Evolutionary conservation across 495 filamentous ascomycete species (phyloP).

Genomic region (Hypoxylon lienhwacheense): DNA sequence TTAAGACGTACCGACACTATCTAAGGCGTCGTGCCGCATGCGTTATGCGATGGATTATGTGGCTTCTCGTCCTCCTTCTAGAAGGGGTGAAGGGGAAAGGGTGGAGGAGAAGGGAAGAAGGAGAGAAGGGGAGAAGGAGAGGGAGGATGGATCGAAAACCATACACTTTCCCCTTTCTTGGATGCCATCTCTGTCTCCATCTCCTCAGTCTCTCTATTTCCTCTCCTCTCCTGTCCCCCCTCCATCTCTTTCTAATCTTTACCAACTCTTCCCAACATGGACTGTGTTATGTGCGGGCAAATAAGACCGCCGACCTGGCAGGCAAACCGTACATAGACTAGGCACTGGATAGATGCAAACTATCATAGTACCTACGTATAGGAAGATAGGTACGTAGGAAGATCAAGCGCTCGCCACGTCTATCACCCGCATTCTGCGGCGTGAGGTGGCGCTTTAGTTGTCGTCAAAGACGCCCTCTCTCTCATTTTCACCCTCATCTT

Average conservation of each 20-base stretch:
- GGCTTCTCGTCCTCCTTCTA: constrained; percentile 20
- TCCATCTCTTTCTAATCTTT: too few relatives aligned
- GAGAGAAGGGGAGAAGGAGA: not conserved
- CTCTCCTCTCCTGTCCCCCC: too few relatives aligned
- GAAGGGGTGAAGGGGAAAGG: constrained; percentile 12
- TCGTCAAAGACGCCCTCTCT: constrained; percentile 16
- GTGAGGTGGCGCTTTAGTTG: constrained; percentile 32
- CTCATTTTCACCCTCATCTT: not conserved
- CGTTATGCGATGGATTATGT: not conserved
- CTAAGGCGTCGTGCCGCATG: constrained; percentile 13
- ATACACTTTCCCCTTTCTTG: constrained; percentile 15
- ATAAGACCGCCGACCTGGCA: constrained; percentile 5
- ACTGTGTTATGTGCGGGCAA: constrained; percentile 10
- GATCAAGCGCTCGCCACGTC: constrained; percentile 26
- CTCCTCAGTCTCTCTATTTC: too few relatives aligned
- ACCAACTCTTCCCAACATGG: not conserved
- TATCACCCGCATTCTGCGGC: constrained; percentile 22
- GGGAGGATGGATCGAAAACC: not conserved
- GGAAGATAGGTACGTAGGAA: too few relatives aligned
- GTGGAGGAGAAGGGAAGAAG: not conserved
- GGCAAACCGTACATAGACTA: too few relatives aligned
- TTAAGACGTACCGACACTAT: too few relatives aligned
- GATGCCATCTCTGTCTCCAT: not conserved
- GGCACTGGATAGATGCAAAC: constrained; percentile 24
- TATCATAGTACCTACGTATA: too few relatives aligned